phyloP scores from a whole-genome alignment of 2,329 filamentous ascomycete species.

The Fusarium udum region DNA sequence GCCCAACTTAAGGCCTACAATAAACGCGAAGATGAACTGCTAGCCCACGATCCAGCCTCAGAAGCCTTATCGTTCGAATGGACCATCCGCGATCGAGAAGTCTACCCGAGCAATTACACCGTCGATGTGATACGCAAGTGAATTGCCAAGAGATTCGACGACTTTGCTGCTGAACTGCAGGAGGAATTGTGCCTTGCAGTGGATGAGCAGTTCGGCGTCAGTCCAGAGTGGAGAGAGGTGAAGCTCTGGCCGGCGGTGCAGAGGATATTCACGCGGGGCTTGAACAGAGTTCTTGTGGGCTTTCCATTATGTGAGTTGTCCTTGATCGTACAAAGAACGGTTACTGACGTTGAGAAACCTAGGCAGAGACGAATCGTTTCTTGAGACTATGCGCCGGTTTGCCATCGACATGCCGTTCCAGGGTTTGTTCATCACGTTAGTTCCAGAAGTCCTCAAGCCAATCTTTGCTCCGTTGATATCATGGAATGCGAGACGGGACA shows the following conservation, averaged over 20 bases:
- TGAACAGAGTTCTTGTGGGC: neutral
- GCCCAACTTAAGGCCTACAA: neutral
- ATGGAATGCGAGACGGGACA: neutral
- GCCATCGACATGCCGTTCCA: neutral
- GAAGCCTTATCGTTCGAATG: neutral
- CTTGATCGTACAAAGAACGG: accelerated
- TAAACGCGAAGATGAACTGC: neutral
- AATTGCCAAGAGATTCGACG: neutral
- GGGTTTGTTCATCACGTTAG: neutral
- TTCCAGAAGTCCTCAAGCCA: neutral
- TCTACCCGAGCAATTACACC: neutral
- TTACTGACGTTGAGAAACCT: neutral
- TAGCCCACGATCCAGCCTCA: neutral
- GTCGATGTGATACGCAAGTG: neutral
- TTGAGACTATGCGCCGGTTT: neutral
- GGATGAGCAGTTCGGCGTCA: neutral
- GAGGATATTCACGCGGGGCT: neutral
- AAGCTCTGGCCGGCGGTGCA: neutral
- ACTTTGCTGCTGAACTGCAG: neutral
- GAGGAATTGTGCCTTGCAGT: neutral
- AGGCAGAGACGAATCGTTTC: neutral
- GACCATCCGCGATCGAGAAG: neutral
- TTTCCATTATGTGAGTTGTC: neutral
- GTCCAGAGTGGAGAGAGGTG: neutral
- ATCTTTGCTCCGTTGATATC: neutral